These are phyloP conservation scores for Dillenia suffruticosa DNA, from an alignment of 164 flowering plant genomes.

Conservation along the genomic window DNA sequence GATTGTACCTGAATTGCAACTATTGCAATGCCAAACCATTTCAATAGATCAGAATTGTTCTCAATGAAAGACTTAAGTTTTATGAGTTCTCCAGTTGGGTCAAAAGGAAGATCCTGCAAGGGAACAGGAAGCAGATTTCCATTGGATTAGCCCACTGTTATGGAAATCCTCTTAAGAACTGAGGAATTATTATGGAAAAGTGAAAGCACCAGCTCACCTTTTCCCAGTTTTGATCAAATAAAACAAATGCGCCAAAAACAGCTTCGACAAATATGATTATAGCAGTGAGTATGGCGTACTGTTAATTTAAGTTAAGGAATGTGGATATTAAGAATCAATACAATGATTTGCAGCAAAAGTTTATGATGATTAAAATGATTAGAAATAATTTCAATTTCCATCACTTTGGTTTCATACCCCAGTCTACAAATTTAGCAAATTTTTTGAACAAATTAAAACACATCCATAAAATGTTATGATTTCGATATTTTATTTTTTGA, in stretches of 20 bases:
- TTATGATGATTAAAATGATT: neutral
- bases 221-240: slow-evolving; percentile 67
- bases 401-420: too few relatives aligned
- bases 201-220: slow-evolving; percentile 30
- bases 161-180: neutral
- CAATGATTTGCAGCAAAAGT: slow-evolving; percentile 4
- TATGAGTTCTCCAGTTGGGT: slow-evolving; percentile 79
- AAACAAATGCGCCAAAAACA: slow-evolving; percentile 55
- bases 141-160: neutral
- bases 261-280: slow-evolving; percentile 56
- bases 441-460: too few relatives aligned
- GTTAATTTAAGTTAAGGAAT: slow-evolving; percentile 32
- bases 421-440: too few relatives aligned
- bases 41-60: slow-evolving; percentile 49
- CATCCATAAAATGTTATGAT: too few relatives aligned
- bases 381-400: too few relatives aligned
- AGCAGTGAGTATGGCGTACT: slow-evolving; percentile 54
- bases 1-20: slow-evolving; percentile 54
- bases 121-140: neutral
- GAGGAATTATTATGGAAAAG: neutral
- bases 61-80: slow-evolving; percentile 47
- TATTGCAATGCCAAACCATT: slow-evolving; percentile 67
- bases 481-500: neutral
- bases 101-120: slow-evolving; percentile 70
- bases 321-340: neutral